Evolutionary conservation across 768 basidiomycete genomes (phyloP).

Genomic region (Suillus lakei): DNA sequence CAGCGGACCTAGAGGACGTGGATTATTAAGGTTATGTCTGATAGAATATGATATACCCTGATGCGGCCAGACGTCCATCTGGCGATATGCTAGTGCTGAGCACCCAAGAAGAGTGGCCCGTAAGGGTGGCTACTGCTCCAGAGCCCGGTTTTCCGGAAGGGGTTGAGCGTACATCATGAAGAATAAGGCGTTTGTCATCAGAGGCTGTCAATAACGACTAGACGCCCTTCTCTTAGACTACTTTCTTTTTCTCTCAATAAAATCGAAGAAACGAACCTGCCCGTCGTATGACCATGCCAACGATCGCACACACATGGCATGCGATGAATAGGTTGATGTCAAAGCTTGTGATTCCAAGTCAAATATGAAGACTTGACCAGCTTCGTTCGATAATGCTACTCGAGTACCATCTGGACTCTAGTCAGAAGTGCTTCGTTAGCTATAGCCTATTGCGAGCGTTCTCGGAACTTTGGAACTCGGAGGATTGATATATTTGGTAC

Average conservation of each 20-base stretch:
- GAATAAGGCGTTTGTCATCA: constrained; percentile 88
- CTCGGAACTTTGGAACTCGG: not conserved
- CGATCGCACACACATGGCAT: constrained; percentile 89
- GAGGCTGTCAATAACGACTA: constrained; percentile 89
- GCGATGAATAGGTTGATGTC: constrained; percentile 76
- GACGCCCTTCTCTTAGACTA: constrained; percentile 3
- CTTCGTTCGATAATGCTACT: constrained; percentile 82
- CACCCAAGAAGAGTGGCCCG: constrained; percentile 92
- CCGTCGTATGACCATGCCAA: constrained; percentile 91
- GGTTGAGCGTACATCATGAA: constrained; percentile 87
- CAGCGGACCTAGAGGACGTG: constrained; percentile 63
- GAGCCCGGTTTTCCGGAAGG: constrained; percentile 61
- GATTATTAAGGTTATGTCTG: not conserved
- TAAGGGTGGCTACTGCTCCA: constrained; percentile 83
- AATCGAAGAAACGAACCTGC: constrained; percentile 56
- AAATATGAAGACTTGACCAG: constrained; percentile 88
- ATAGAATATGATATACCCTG: constrained; percentile 60
- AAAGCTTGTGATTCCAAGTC: constrained; percentile 75
- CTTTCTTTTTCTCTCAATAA: not conserved
- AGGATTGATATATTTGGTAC: not conserved
- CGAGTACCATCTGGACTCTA: constrained; percentile 90
- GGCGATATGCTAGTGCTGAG: constrained; percentile 82
- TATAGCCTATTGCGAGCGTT: not conserved
- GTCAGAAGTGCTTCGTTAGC: not conserved
- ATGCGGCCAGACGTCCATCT: constrained; percentile 78